These are phyloP conservation scores for Zygosaccharomyces sapae DNA, from an alignment of 1,139 yeast genomes.

Conservation along the genomic window DNA sequence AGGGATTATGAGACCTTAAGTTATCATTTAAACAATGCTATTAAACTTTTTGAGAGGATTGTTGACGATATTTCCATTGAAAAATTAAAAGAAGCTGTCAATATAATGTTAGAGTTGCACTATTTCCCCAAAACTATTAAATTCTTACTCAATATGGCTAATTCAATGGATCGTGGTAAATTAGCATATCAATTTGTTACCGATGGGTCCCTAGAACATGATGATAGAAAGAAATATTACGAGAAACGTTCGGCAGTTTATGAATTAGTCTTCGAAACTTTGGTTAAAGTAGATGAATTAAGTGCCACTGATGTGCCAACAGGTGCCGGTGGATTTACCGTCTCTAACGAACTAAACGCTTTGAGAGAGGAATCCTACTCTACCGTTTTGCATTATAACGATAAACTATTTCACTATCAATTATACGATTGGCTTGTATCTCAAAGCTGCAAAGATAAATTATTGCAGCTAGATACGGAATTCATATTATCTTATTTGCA, in stretches of 20 bases:
- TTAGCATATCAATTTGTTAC: conserved; percentile 51
- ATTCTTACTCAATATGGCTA: conserved; percentile 72
- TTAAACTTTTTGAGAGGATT: conserved; percentile 72
- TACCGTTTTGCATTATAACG: conserved; percentile 68
- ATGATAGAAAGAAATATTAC: conserved; percentile 44
- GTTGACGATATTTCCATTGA: conserved; percentile 75
- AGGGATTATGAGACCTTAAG: conserved; percentile 66
- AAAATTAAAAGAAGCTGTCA: conserved; percentile 74
- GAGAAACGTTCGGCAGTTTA: conserved; percentile 58
- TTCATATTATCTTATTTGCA: conserved; percentile 73
- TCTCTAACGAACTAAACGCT: conserved; percentile 49
- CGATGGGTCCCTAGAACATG: conserved; percentile 48
- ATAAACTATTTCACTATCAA: conserved; percentile 81
- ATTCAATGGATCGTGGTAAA: conserved; percentile 59
- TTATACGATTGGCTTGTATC: conserved; percentile 89
- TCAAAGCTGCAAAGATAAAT: conserved; percentile 71
- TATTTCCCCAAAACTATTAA: conserved; percentile 85
- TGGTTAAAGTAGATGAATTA: conserved; percentile 65
- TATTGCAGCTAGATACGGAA: conserved; percentile 77
- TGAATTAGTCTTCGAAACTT: conserved; percentile 65
- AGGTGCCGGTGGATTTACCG: conserved; percentile 10
- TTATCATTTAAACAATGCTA: conserved; percentile 71
- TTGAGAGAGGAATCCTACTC: conserved; percentile 70
- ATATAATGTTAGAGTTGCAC: conserved; percentile 70
- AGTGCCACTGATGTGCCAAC: conserved; percentile 41